A percentile compares a stretch with the other conserved stretches of the same genome.
phyloP scores from a whole-genome alignment of 495 filamentous ascomycete genomes.

The Talaromyces liani region DNA sequence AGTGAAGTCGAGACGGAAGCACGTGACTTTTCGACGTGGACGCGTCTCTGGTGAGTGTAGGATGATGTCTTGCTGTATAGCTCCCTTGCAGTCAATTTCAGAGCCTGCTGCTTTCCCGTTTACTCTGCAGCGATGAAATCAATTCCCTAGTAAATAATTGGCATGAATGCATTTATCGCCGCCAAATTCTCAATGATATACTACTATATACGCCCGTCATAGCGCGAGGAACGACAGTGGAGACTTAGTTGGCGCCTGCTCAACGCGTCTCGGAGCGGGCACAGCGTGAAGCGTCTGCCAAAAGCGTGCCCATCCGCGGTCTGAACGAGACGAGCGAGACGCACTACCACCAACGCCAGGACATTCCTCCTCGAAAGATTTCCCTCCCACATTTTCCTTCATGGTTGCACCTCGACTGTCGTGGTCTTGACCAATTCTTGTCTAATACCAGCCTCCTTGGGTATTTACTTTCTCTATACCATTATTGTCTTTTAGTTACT shows the following conservation, averaged over 20 bases:
- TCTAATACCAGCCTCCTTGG: constrained; percentile 18
- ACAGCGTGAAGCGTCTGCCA: constrained; percentile 16
- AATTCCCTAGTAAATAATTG: constrained; percentile 2
- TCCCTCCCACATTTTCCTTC: constrained; percentile 27
- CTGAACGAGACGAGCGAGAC: constrained; percentile 32
- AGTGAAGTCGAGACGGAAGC: background rate
- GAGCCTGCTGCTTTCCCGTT: background rate
- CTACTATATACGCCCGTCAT: background rate
- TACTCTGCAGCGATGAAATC: background rate
- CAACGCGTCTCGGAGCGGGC: constrained; percentile 41
- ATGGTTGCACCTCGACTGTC: background rate
- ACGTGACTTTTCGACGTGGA: background rate
- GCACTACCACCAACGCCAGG: constrained; percentile 16
- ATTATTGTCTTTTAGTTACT: constrained; percentile 13
- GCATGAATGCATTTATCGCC: constrained; percentile 10
- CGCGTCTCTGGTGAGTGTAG: background rate
- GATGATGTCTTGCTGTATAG: background rate
- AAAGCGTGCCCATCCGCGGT: constrained; percentile 35
- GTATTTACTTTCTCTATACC: constrained; percentile 7
- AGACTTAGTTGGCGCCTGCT: constrained; percentile 32
- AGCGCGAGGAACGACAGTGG: constrained; percentile 22
- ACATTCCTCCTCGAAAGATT: constrained; percentile 32
- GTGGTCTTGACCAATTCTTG: constrained; percentile 12
- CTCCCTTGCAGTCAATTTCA: background rate
- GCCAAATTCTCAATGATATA: background rate